A percentile compares a stretch with the other conserved stretches of the same genome.
These are phyloP conservation scores for Solanum gracilifrons DNA, from an alignment of 257 asterid genomes.

Conservation along the genomic window DNA sequence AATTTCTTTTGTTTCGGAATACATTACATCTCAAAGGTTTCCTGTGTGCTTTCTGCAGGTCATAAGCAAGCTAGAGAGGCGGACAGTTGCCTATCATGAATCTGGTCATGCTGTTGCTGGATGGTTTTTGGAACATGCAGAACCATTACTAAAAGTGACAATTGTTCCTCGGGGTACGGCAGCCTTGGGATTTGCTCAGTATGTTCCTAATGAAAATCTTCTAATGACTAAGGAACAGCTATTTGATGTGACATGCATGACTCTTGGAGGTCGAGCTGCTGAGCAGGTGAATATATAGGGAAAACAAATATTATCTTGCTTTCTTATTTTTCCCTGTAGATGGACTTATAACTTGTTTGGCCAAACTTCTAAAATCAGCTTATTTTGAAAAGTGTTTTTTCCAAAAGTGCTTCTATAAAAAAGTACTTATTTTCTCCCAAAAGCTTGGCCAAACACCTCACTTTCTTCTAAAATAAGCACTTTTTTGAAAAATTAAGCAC, in stretches of 20 bases:
- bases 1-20: not conserved
- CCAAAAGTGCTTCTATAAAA: not conserved
- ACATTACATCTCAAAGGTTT: not conserved
- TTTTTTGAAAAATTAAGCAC: not conserved
- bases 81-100: slow-evolving; percentile 87
- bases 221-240: slow-evolving; percentile 80
- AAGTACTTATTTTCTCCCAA: not conserved
- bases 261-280: slow-evolving; percentile 92
- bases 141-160: slow-evolving; percentile 73
- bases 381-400: not conserved
- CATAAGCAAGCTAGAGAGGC: slow-evolving; percentile 55
- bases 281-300: slow-evolving; percentile 53
- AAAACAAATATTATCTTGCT: not conserved
- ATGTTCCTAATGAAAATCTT: slow-evolving; percentile 73
- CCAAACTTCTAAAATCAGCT: not conserved
- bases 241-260: slow-evolving; percentile 85
- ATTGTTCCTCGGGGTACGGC: slow-evolving; percentile 92
- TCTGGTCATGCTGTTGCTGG: slow-evolving; percentile 91
- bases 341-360: not conserved
- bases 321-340: not conserved
- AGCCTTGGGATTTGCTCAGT: slow-evolving; percentile 88
- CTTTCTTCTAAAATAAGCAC: not conserved
- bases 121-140: slow-evolving; percentile 84
- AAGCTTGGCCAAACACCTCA: not conserved
- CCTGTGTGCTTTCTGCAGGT: slow-evolving; percentile 33